A percentile compares a stretch with the other conserved stretches of the same genome.
These are phyloP conservation scores for Chlorencoelia australis DNA, from an alignment of 2,329 filamentous ascomycete genomes.

Conservation along the genomic window DNA sequence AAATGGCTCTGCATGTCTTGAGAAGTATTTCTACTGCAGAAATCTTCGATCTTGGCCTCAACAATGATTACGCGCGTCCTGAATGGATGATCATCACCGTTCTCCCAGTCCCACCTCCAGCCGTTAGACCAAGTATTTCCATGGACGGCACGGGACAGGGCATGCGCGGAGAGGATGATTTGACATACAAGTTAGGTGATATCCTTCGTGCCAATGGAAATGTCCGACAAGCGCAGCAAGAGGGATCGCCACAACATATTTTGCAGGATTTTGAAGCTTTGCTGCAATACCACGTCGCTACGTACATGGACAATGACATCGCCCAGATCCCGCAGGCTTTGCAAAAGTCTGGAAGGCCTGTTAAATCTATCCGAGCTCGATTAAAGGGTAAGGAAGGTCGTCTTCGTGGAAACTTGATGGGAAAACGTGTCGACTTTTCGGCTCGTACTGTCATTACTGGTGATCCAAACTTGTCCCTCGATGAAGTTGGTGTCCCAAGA, in stretches of 20 bases:
- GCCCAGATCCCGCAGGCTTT: constrained; percentile 88
- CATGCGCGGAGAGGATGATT: constrained; percentile 91
- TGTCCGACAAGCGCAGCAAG: constrained; percentile 79
- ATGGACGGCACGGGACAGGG: constrained; percentile 91
- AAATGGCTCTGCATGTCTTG: constrained; percentile 78
- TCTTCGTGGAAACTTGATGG: constrained; percentile 97
- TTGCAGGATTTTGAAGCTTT: constrained; percentile 83
- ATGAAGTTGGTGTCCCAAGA: constrained; percentile 92
- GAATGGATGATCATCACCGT: constrained; percentile 99
- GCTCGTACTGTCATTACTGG: constrained; percentile 99
- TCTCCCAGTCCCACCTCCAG: constrained; percentile 86
- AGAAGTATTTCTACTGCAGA: constrained; percentile 74
- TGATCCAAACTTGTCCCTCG: constrained; percentile 90
- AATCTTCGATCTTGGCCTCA: constrained; percentile 79
- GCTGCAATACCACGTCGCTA: constrained; percentile 95
- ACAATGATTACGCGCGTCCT: constrained; percentile 86
- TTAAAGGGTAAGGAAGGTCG: constrained; percentile 99
- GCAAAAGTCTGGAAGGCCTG: constrained; percentile 92
- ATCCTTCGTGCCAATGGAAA: constrained; percentile 97
- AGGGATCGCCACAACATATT: constrained; percentile 87
- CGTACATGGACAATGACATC: constrained; percentile 99
- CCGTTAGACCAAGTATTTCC: constrained; percentile 92
- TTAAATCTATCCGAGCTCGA: constrained; percentile 93
- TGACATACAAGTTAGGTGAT: constrained; percentile 98
- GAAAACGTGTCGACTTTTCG: constrained; percentile 98